Conservation (phyloP, 2,329 filamentous ascomycete genomes). For the Neofusicoccum laricinum region DNA sequence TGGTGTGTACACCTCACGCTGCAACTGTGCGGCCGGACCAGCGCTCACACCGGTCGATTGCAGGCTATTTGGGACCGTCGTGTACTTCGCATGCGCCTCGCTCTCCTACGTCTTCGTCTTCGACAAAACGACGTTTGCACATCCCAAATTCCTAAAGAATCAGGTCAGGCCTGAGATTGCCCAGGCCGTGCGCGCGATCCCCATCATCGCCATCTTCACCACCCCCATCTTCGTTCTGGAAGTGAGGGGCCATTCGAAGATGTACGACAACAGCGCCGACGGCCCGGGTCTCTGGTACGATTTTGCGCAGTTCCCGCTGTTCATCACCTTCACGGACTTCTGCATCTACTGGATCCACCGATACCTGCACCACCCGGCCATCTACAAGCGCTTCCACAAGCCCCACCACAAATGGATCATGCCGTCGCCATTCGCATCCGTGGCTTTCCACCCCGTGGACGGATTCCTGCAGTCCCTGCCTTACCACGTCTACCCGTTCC, state of each 20-base stretch:
- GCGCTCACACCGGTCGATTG: background rate
- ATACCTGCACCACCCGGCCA: slow-evolving; percentile 44
- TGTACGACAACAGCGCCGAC: slow-evolving; percentile 41
- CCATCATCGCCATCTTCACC: slow-evolving; percentile 46
- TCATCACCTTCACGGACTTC: slow-evolving; percentile 48
- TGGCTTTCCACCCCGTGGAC: slow-evolving; percentile 49
- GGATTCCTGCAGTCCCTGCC: slow-evolving; percentile 48
- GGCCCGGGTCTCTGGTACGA: slow-evolving; percentile 34
- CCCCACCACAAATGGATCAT: slow-evolving; percentile 52
- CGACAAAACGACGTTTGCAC: slow-evolving; percentile 46
- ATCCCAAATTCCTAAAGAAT: slow-evolving; percentile 50
- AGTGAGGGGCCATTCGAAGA: slow-evolving; percentile 46
- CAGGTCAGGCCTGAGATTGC: slow-evolving; percentile 46
- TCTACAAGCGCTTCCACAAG: slow-evolving; percentile 51
- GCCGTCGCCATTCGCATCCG: slow-evolving; percentile 47
- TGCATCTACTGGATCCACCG: slow-evolving; percentile 51
- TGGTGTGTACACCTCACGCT: slow-evolving; percentile 57
- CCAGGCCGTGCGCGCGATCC: slow-evolving; percentile 44
- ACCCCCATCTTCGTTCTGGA: slow-evolving; percentile 47
- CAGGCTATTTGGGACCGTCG: background rate
- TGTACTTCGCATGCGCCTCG: slow-evolving; percentile 23
- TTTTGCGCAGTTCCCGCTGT: slow-evolving; percentile 37
- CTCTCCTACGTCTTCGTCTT: slow-evolving; percentile 30
- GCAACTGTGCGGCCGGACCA: background rate
- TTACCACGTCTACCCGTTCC: slow-evolving; percentile 46